A percentile compares a stretch with the other conserved stretches of the same genome.
These are phyloP conservation scores for Amanita pseudoporphyria DNA, from an alignment of 768 basidiomycete genomes.

Conservation along the genomic window DNA sequence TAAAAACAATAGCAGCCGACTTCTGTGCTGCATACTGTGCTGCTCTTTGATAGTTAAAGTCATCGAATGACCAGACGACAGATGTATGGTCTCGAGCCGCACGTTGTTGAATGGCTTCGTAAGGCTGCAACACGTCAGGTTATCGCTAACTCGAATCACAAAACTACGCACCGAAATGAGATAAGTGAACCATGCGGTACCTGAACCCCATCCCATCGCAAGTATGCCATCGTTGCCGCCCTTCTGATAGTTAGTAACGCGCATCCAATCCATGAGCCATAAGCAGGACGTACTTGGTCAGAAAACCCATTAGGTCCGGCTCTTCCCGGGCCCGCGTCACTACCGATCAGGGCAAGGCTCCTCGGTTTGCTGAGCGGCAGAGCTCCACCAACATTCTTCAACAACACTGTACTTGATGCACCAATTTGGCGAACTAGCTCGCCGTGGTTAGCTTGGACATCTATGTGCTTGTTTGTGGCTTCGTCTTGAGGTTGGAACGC, in stretches of 20 bases:
- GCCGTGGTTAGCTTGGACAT: slow-evolving; percentile 64
- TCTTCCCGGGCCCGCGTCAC: slow-evolving; percentile 51
- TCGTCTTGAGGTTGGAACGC: slow-evolving; percentile 44
- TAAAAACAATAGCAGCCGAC: slow-evolving; percentile 71
- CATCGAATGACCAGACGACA: slow-evolving; percentile 59
- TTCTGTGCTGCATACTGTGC: slow-evolving; percentile 35
- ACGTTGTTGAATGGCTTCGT: slow-evolving; percentile 70
- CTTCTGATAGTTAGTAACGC: slow-evolving; percentile 8
- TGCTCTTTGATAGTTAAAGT: slow-evolving; percentile 51
- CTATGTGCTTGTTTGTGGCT: slow-evolving; percentile 47
- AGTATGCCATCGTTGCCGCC: slow-evolving; percentile 61
- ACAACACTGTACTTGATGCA: slow-evolving; percentile 60
- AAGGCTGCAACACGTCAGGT: slow-evolving; percentile 36
- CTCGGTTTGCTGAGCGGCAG: slow-evolving; percentile 53
- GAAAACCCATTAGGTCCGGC: slow-evolving; percentile 63
- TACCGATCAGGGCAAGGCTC: slow-evolving; percentile 53
- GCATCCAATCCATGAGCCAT: neutral
- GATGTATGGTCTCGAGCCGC: slow-evolving; percentile 49
- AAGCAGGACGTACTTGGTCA: slow-evolving; percentile 31
- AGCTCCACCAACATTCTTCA: slow-evolving; percentile 57
- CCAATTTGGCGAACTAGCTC: slow-evolving; percentile 64
- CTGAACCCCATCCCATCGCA: slow-evolving; percentile 92
- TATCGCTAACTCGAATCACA: neutral
- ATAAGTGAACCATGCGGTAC: slow-evolving; percentile 72
- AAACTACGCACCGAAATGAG: slow-evolving; percentile 51